Evolutionary conservation across 192 early-diverging fungal genomes (phyloP).

Genomic region (Lunasporangiospora selenospora): DNA sequence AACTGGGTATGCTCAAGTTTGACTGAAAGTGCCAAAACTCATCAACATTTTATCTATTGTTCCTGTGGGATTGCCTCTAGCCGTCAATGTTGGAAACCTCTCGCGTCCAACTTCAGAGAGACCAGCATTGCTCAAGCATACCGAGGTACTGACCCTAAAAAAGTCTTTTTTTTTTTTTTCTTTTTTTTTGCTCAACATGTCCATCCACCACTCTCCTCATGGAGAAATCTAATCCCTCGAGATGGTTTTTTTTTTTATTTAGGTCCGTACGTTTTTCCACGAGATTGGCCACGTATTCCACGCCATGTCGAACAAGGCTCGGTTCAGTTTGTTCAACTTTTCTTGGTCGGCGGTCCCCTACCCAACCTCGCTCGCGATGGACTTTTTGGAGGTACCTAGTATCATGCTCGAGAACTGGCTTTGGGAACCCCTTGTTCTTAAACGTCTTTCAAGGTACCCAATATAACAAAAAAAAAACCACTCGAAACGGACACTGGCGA

Average conservation of each 20-base stretch:
- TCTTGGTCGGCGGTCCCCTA: slow-evolving; percentile 82
- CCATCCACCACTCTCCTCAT: no score
- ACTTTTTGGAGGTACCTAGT: slow-evolving; percentile 91
- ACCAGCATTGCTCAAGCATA: slow-evolving; percentile 81
- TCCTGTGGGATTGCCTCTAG: slow-evolving; percentile 1
- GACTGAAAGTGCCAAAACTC: no score
- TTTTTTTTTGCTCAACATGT: not conserved
- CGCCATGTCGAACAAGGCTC: slow-evolving; percentile 50
- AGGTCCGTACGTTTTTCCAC: slow-evolving; percentile 76
- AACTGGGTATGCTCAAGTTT: no score
- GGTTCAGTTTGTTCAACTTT: slow-evolving; percentile 68
- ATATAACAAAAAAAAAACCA: no score
- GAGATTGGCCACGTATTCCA: slow-evolving; percentile 72
- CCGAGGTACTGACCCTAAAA: slow-evolving; percentile 60
- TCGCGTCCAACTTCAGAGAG: slow-evolving; percentile 59
- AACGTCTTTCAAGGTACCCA: slow-evolving; percentile 34
- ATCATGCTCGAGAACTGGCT: slow-evolving; percentile 93
- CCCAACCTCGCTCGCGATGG: slow-evolving; percentile 77
- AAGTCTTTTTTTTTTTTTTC: not conserved
- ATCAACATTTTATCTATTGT: not conserved
- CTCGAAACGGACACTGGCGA: no score
- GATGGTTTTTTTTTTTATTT: not conserved
- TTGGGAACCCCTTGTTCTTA: slow-evolving; percentile 66
- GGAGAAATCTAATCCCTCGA: no score
- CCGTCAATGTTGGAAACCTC: slow-evolving; percentile 42